These are phyloP conservation scores for Larix kaempferi DNA, from an alignment of 75 land plant genomes.

Conservation along the genomic window DNA sequence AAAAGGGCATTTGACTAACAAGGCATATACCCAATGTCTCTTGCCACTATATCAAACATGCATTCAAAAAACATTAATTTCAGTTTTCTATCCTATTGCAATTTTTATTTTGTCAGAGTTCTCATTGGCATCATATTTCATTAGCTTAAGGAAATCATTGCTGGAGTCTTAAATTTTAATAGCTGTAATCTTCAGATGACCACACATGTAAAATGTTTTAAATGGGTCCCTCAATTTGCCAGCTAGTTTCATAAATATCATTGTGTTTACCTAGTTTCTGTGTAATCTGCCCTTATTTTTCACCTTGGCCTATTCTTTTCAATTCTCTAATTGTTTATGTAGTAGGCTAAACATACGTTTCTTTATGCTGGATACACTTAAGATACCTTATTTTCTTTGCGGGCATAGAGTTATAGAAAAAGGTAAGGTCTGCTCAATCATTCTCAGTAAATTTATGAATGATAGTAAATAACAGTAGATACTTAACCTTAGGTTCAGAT, in stretches of 20 bases:
- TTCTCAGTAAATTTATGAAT: neutral
- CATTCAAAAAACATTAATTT: too few species aligned
- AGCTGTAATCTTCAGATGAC: too few species aligned
- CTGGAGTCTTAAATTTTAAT: neutral
- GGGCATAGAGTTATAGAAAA: neutral
- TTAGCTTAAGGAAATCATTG: too few species aligned
- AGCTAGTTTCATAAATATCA: neutral
- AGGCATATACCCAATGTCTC: too few species aligned
- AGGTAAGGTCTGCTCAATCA: neutral
- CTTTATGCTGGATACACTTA: neutral
- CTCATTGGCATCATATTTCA: too few species aligned
- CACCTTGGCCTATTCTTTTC: neutral
- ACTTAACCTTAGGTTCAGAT: conserved; percentile 45
- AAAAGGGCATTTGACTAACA: too few species aligned
- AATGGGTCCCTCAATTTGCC: neutral
- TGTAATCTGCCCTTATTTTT: neutral
- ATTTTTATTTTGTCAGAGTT: too few species aligned
- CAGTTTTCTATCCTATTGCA: too few species aligned
- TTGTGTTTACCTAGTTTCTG: neutral
- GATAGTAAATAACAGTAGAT: neutral
- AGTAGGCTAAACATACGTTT: neutral
- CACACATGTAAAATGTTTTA: too few species aligned
- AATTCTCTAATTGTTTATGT: neutral
- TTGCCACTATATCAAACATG: too few species aligned
- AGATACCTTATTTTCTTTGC: neutral